A percentile compares a stretch with the other conserved stretches of the same genome.
These are phyloP conservation scores for Aegilops umbellulata DNA, from an alignment of 176 grass and related monocot species.

Conservation along the genomic window DNA sequence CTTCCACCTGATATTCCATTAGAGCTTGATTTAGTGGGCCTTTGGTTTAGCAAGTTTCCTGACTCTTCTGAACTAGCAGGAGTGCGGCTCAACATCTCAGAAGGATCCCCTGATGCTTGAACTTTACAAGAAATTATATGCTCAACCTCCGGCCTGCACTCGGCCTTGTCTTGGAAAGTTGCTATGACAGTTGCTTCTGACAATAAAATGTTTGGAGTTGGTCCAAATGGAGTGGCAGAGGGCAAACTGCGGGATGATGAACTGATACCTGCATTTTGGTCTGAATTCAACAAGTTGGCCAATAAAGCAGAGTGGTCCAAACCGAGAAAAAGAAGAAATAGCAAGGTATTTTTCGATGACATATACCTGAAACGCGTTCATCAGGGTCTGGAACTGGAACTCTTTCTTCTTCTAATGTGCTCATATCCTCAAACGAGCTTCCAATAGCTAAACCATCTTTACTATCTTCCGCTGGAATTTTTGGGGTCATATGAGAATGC, in stretches of 20 bases:
- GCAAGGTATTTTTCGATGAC: neutral
- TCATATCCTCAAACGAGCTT: constrained; percentile 41
- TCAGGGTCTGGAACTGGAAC: neutral
- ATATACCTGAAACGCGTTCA: constrained; percentile 60
- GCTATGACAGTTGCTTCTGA: constrained; percentile 37
- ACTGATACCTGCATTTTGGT: constrained; percentile 36
- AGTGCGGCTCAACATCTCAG: neutral
- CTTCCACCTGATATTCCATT: constrained; percentile 24
- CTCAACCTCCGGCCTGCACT: constrained; percentile 31
- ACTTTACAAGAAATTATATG: constrained; percentile 17
- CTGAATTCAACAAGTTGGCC: constrained; percentile 22
- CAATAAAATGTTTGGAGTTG: constrained; percentile 27
- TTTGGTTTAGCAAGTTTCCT: constrained; percentile 22
- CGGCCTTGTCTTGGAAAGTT: constrained; percentile 50
- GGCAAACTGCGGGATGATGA: constrained; percentile 21
- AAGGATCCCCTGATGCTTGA: constrained; percentile 33
- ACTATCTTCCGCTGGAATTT: constrained; percentile 11
- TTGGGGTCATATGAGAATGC: constrained; percentile 24
- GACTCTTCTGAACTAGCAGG: constrained; percentile 13
- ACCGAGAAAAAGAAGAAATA: constrained; percentile 4
- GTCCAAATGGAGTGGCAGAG: constrained; percentile 23
- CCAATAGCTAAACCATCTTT: constrained; percentile 34
- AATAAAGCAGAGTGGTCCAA: neutral
- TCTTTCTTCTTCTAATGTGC: constrained; percentile 24
- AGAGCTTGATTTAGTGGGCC: constrained; percentile 23